Evolutionary conservation across 1,284 basidiomycete species (phyloP).

Genomic region (Ceratobasidium papillatum): DNA sequence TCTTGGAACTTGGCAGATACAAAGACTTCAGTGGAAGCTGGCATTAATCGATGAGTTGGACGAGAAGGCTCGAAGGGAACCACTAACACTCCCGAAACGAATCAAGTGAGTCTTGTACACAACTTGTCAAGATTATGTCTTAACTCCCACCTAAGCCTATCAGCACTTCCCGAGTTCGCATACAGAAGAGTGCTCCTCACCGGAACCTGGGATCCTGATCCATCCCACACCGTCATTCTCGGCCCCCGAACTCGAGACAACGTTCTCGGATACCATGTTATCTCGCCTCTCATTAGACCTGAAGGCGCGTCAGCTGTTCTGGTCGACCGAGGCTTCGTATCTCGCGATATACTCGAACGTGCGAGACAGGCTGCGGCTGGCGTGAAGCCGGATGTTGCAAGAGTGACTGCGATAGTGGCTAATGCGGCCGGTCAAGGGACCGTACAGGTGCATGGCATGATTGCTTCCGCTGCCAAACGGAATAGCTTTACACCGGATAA

Average conservation of each 20-base stretch:
- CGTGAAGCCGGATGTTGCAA: constrained; percentile 50
- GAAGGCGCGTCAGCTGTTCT: constrained; percentile 78
- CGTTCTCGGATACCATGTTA: constrained; percentile 84
- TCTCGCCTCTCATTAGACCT: constrained; percentile 82
- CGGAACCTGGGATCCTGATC: constrained; percentile 75
- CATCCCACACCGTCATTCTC: constrained; percentile 76
- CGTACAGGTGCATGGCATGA: constrained; percentile 77
- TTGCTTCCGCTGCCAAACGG: constrained; percentile 67
- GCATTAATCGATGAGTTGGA: constrained; percentile 93
- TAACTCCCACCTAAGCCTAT: constrained; percentile 48
- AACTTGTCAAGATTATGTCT: constrained; percentile 2
- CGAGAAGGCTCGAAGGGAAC: constrained; percentile 83
- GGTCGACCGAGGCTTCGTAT: constrained; percentile 93
- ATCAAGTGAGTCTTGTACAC: constrained; percentile 76
- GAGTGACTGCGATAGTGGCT: constrained; percentile 57
- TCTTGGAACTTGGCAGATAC: constrained; percentile 93
- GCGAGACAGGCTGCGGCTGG: constrained; percentile 46
- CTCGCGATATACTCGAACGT: constrained; percentile 50
- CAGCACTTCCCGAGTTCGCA: constrained; percentile 82
- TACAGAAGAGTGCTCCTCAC: constrained; percentile 84
- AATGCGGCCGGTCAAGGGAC: constrained; percentile 55
- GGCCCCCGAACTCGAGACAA: constrained; percentile 89
- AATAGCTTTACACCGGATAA: constrained; percentile 92
- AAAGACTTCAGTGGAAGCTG: constrained; percentile 95
- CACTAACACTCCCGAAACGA: constrained; percentile 80